These are phyloP conservation scores for Daldinia sp. DNA, from an alignment of 2,329 filamentous ascomycete species.

Conservation along the genomic window DNA sequence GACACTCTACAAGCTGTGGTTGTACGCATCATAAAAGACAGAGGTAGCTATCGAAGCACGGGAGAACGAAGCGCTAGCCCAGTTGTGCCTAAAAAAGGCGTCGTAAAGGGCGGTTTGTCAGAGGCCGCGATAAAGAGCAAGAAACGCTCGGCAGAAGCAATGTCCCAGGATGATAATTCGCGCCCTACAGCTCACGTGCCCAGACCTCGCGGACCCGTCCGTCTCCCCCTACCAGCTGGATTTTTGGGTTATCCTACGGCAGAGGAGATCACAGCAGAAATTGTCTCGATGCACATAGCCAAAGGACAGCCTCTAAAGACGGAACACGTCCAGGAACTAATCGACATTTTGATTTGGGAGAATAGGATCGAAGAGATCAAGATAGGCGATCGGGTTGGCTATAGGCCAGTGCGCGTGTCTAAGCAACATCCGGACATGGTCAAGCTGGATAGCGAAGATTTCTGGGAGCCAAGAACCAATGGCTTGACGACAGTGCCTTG, in stretches of 20 bases:
- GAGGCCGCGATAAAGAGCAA: conserved; percentile 53
- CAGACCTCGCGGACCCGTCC: conserved; percentile 48
- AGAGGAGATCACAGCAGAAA: conserved; percentile 76
- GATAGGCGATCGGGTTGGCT: conserved; percentile 59
- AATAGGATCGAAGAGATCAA: conserved; percentile 76
- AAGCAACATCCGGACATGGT: conserved; percentile 49
- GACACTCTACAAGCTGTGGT: conserved; percentile 69
- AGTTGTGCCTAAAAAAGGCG: conserved; percentile 64
- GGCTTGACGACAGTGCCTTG: conserved; percentile 90
- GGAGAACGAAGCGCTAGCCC: conserved; percentile 43
- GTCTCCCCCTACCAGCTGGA: conserved; percentile 66
- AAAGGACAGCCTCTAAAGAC: conserved; percentile 75
- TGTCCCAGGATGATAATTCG: conserved; percentile 50
- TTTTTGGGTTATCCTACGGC: conserved; percentile 84
- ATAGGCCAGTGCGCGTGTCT: conserved; percentile 60
- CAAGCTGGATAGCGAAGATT: conserved; percentile 43
- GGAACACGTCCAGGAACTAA: conserved; percentile 81
- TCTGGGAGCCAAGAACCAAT: conserved; percentile 62
- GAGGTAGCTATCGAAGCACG: conserved; percentile 49
- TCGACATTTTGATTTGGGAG: conserved; percentile 90
- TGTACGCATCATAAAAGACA: conserved; percentile 46
- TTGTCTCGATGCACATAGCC: conserved; percentile 74
- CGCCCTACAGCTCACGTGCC: conserved; percentile 34
- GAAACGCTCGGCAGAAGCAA: conserved; percentile 61
- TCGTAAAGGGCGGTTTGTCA: conserved; percentile 58